Evolutionary conservation across 2,329 filamentous ascomycete genomes (phyloP).

Genomic region (Sphaerostilbella broomeana): DNA sequence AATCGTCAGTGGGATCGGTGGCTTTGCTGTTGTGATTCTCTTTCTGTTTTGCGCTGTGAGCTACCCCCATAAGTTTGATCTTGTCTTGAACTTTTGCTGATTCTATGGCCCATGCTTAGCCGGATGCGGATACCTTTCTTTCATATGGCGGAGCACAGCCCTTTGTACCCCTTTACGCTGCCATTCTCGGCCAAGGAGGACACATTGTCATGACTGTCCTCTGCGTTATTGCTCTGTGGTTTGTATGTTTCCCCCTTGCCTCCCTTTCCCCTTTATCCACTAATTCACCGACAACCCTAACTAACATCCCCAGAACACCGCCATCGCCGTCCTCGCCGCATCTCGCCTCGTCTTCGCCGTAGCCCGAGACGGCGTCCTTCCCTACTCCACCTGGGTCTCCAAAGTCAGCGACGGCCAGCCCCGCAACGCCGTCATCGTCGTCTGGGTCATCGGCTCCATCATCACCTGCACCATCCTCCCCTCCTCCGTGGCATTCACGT

Average conservation of each 20-base stretch:
- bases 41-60: slow-evolving; percentile 52
- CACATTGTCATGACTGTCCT: slow-evolving; percentile 58
- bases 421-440: slow-evolving; percentile 52
- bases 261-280: neutral
- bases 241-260: slow-evolving; percentile 33
- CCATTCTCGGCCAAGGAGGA: slow-evolving; percentile 47
- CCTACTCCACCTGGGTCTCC: slow-evolving; percentile 52
- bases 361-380: slow-evolving; percentile 53
- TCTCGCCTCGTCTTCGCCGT: slow-evolving; percentile 58
- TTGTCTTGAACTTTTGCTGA: too few relatives aligned
- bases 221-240: slow-evolving; percentile 43
- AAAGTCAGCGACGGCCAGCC: slow-evolving; percentile 50
- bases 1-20: slow-evolving; percentile 48
- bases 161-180: slow-evolving; percentile 52
- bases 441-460: slow-evolving; percentile 47
- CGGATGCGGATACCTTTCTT: slow-evolving; percentile 46
- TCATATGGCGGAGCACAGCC: slow-evolving; percentile 49
- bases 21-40: slow-evolving; percentile 48
- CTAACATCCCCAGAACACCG: slow-evolving; percentile 40
- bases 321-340: slow-evolving; percentile 51
- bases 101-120: too few relatives aligned
- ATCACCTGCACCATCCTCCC: slow-evolving; percentile 54
- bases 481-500: slow-evolving; percentile 47
- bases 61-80: slow-evolving; percentile 7
- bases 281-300: too few relatives aligned